A percentile compares a stretch with the other conserved stretches of the same genome.
Evolutionary conservation across 1,284 basidiomycete genomes (phyloP).

Genomic region (Lignosus rhinocerotis): DNA sequence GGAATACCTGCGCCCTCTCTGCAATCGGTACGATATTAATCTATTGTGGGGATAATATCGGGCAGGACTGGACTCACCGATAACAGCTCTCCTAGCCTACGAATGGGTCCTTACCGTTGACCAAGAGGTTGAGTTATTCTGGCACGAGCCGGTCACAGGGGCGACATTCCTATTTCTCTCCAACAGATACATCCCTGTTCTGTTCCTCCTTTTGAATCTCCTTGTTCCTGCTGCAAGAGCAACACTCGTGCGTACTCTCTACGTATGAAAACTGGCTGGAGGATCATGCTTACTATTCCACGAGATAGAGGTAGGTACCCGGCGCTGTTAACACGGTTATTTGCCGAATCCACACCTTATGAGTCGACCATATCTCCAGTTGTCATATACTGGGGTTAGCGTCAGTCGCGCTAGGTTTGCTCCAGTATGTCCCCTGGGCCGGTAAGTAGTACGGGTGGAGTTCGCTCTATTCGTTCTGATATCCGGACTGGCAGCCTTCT

Average conservation of each 20-base stretch:
- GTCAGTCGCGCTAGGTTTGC: not conserved
- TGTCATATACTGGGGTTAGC: not conserved
- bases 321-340: too few species aligned
- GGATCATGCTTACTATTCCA: too few species aligned
- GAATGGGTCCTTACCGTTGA: not conserved
- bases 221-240: not conserved
- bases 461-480: not conserved
- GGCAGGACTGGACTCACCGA: not conserved
- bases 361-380: not conserved
- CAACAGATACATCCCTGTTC: not conserved
- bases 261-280: too few species aligned
- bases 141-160: not conserved
- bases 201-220: not conserved
- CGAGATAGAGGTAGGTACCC: too few species aligned
- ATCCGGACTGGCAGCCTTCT: not conserved
- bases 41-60: not conserved
- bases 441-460: not conserved
- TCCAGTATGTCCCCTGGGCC: not conserved
- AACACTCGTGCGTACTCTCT: too few species aligned
- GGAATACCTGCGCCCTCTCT: not conserved
- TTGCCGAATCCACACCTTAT: not conserved
- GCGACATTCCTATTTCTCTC: slow-evolving; percentile 1
- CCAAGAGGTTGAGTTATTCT: slow-evolving; percentile 3
- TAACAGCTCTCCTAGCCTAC: not conserved
- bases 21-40: not conserved